phyloP scores from a whole-genome alignment of 176 grass and related monocot species.

The Calamus simplicifolius region DNA sequence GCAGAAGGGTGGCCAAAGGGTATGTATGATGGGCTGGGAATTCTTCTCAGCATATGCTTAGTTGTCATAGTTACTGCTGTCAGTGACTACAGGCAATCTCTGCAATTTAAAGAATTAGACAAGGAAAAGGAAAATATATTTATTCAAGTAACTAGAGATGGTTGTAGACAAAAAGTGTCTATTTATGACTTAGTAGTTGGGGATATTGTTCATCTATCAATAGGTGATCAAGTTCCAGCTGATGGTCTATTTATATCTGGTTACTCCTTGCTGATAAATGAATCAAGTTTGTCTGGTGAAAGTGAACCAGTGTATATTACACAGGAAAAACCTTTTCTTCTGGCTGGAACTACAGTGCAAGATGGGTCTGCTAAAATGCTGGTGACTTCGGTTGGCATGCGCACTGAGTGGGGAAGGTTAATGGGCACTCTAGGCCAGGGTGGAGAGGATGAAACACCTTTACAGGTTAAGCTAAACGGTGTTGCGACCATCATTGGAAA shows the following conservation, averaged over 20 bases:
- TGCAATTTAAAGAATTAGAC: constrained; percentile 95
- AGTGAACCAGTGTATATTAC: constrained; percentile 71
- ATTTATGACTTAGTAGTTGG: constrained; percentile 90
- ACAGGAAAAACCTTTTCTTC: constrained; percentile 77
- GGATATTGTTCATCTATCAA: constrained; percentile 91
- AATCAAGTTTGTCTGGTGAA: constrained; percentile 89
- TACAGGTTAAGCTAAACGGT: constrained; percentile 97
- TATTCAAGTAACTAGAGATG: constrained; percentile 87
- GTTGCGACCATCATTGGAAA: constrained; percentile 91
- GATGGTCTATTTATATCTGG: constrained; percentile 84
- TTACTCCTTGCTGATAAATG: constrained; percentile 78
- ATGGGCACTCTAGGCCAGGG: constrained; percentile 89
- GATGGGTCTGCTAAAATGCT: constrained; percentile 94
- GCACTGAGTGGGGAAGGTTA: constrained; percentile 91
- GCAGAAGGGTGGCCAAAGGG: constrained; percentile 95
- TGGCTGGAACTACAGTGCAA: constrained; percentile 88
- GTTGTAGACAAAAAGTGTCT: constrained; percentile 57
- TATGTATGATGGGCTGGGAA: constrained; percentile 89
- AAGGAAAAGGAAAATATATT: constrained; percentile 96
- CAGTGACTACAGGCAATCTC: constrained; percentile 93
- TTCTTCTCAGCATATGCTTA: constrained; percentile 86
- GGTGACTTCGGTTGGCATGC: constrained; percentile 82
- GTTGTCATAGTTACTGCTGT: constrained; percentile 88
- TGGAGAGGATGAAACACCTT: constrained; percentile 90
- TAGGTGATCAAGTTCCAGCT: constrained; percentile 82